Percentiles rank a stretch among this genome's conserved stretches.
Conservation (phyloP, 2,329 filamentous ascomycete species). For the Lachnellula hyalina region DNA sequence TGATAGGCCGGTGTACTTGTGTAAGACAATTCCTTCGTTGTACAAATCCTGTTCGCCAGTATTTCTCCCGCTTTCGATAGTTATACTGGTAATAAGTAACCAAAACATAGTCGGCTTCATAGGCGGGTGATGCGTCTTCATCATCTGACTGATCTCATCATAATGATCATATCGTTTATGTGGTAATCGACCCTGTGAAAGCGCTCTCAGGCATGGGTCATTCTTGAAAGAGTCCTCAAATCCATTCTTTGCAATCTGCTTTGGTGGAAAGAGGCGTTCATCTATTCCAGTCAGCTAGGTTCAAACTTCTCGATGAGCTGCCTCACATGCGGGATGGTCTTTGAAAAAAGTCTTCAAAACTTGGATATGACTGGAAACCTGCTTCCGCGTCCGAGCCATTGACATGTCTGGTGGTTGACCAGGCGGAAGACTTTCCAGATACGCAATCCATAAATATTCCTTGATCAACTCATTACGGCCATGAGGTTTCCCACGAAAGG, state of each 20-base stretch:
- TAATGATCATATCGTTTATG: conserved; percentile 16
- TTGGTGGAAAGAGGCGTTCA: conserved; percentile 53
- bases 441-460: conserved; percentile 58
- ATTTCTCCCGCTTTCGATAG: conserved; percentile 11
- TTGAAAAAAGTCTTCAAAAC: conserved; percentile 63
- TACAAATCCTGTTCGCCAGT: conserved; percentile 21
- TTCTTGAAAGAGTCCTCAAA: conserved; percentile 56
- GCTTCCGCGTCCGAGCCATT: conserved; percentile 47
- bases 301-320: not conserved
- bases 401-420: conserved; percentile 42
- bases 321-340: conserved; percentile 58
- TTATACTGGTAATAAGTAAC: conserved; percentile 23
- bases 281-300: conserved; percentile 17
- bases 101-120: conserved; percentile 25
- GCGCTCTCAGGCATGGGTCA: conserved; percentile 57
- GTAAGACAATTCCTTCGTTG: conserved; percentile 16
- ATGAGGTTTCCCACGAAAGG: conserved; percentile 56
- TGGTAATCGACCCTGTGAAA: conserved; percentile 42
- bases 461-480: conserved; percentile 67
- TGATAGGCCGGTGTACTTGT: conserved; percentile 24
- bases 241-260: conserved; percentile 48
- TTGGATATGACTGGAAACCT: conserved; percentile 67
- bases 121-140: conserved; percentile 6
- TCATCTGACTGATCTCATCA: conserved; percentile 14
- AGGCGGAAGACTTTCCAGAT: conserved; percentile 35